Conservation (phyloP, 306 rosid species). For the Malus domestica region ASM211411v1 NC_041795.1:34479001-34479500, state of each 20-base stretch:
- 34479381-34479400: background rate
- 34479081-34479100: constrained; percentile 29
- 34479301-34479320: background rate
- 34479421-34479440: background rate
- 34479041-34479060: constrained; percentile 23
- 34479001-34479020: constrained; percentile 48
- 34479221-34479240: constrained; percentile 17
- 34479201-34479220: constrained; percentile 12
- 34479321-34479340: background rate
- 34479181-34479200: constrained; percentile 22
- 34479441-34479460: background rate
- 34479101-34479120: constrained; percentile 18
- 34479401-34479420: background rate
- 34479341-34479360: background rate
- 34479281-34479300: background rate
- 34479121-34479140: constrained; percentile 18
- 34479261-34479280: background rate
- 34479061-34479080: constrained; percentile 36
- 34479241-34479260: constrained; percentile 19
- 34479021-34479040: constrained; percentile 18
- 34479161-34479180: constrained; percentile 16
- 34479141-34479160: constrained; percentile 6
- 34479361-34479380: background rate
- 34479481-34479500: constrained; percentile 36
- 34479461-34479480: background rate